Conservation (phyloP, 306 rosid species). For the Lathyrus oleraceus region DNA sequence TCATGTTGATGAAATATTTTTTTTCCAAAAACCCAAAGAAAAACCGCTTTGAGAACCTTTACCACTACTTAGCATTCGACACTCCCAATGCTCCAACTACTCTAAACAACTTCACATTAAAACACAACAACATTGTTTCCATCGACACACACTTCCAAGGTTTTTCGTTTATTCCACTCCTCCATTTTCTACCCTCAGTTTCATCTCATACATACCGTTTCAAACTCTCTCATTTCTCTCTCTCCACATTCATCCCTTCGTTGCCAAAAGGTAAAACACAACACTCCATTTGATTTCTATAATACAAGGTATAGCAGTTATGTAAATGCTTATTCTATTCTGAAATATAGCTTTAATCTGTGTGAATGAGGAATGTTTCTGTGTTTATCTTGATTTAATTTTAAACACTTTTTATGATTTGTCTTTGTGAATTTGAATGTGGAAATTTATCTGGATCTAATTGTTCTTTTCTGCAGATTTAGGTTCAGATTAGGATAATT, state of each 20-base stretch:
- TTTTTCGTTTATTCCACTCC: not conserved
- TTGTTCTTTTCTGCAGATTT: constrained; percentile 37
- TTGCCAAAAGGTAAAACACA: constrained; percentile 39
- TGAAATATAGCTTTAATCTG: not conserved
- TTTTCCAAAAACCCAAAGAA: not conserved
- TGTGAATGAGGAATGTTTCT: not conserved
- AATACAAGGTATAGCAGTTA: not conserved
- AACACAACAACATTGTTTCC: constrained; percentile 44
- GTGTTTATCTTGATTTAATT: constrained; percentile 11
- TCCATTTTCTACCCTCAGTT: constrained; percentile 11
- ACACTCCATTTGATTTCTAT: constrained; percentile 20
- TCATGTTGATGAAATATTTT: not conserved
- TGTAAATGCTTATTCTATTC: constrained; percentile 3
- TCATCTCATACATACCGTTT: not conserved
- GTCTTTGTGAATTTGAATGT: not conserved
- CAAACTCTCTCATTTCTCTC: constrained; percentile 12
- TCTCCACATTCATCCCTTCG: constrained; percentile 43
- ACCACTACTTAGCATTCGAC: constrained; percentile 16
- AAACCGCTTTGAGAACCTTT: not conserved
- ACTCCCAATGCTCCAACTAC: constrained; percentile 37
- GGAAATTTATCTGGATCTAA: constrained; percentile 27
- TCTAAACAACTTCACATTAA: constrained; percentile 31
- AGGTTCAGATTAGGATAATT: constrained; percentile 37
- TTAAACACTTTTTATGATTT: not conserved
- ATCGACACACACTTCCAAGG: constrained; percentile 37